These are phyloP conservation scores for Xylariaceae sp. DNA, from an alignment of 2,329 filamentous ascomycete genomes.

Conservation along the genomic window DNA sequence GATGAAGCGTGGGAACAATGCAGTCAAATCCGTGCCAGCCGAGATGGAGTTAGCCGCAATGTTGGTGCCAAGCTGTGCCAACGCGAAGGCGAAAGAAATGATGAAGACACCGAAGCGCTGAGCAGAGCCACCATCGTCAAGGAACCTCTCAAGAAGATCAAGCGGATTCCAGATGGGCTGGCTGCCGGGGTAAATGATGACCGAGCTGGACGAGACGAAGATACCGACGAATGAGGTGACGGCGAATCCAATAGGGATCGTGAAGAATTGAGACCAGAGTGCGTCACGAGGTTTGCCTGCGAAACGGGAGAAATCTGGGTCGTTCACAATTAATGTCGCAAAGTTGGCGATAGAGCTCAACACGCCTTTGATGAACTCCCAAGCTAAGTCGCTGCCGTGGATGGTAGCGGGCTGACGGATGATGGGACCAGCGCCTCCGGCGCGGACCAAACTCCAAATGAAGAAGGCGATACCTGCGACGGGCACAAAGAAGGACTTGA, in stretches of 20 bases:
- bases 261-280: slow-evolving; percentile 73
- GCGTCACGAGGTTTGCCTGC: slow-evolving; percentile 71
- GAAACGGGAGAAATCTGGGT: slow-evolving; percentile 83
- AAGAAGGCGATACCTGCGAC: slow-evolving; percentile 81
- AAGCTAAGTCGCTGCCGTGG: slow-evolving; percentile 67
- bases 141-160: slow-evolving; percentile 60
- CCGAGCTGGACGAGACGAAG: slow-evolving; percentile 69
- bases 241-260: slow-evolving; percentile 66
- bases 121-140: slow-evolving; percentile 63
- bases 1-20: slow-evolving; percentile 72
- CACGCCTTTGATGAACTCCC: slow-evolving; percentile 79
- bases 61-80: slow-evolving; percentile 82
- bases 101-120: slow-evolving; percentile 74
- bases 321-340: slow-evolving; percentile 77
- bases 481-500: slow-evolving; percentile 82
- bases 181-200: slow-evolving; percentile 58
- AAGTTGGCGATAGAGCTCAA: slow-evolving; percentile 92
- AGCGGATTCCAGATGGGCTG: slow-evolving; percentile 72
- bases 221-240: slow-evolving; percentile 83
- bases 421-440: slow-evolving; percentile 79
- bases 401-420: slow-evolving; percentile 62
- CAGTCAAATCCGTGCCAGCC: slow-evolving; percentile 78
- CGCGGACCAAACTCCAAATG: slow-evolving; percentile 79
- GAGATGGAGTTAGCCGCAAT: slow-evolving; percentile 84
- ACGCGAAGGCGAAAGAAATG: slow-evolving; percentile 65